These are phyloP conservation scores for Prunella vulgaris DNA, from an alignment of 257 asterid species.

Conservation along the genomic window DNA sequence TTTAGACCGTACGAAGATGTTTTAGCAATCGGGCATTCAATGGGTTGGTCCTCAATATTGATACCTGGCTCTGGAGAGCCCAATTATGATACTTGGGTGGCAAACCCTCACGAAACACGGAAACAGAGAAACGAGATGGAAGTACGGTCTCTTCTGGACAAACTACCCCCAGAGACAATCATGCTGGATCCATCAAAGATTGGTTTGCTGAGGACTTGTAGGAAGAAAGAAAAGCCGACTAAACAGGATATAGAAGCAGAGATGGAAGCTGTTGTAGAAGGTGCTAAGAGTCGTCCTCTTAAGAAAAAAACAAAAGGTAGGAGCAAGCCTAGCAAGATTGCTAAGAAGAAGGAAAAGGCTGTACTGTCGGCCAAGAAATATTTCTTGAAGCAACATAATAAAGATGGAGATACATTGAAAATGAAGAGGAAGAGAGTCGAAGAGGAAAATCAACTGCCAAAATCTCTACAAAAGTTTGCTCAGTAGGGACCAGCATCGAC, in stretches of 20 bases:
- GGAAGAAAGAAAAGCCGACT: constrained; percentile 47
- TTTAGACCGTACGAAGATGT: constrained; percentile 95
- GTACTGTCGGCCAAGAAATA: constrained; percentile 61
- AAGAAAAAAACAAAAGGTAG: constrained; percentile 92
- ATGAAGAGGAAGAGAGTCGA: constrained; percentile 57
- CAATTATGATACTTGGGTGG: constrained; percentile 87
- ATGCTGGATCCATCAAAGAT: constrained; percentile 92
- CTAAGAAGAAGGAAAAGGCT: constrained; percentile 72
- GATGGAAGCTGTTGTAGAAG: constrained; percentile 62
- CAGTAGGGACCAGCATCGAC: constrained; percentile 32
- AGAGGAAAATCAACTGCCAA: constrained; percentile 53
- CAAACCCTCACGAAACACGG: constrained; percentile 77
- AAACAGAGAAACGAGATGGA: constrained; percentile 91
- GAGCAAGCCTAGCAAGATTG: constrained; percentile 72
- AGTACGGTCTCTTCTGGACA: constrained; percentile 77
- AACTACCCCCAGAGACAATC: constrained; percentile 91
- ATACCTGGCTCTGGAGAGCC: constrained; percentile 91
- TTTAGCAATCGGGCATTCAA: constrained; percentile 78
- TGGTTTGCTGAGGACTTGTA: constrained; percentile 58
- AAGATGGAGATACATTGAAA: constrained; percentile 27
- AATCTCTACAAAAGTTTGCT: constrained; percentile 62
- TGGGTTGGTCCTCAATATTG: constrained; percentile 80
- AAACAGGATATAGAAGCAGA: constrained; percentile 56
- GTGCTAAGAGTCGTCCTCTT: constrained; percentile 39
- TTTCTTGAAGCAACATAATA: constrained; percentile 39